Conservation (phyloP, 1,284 basidiomycete species). For the Dichomitus squalens region DNA sequence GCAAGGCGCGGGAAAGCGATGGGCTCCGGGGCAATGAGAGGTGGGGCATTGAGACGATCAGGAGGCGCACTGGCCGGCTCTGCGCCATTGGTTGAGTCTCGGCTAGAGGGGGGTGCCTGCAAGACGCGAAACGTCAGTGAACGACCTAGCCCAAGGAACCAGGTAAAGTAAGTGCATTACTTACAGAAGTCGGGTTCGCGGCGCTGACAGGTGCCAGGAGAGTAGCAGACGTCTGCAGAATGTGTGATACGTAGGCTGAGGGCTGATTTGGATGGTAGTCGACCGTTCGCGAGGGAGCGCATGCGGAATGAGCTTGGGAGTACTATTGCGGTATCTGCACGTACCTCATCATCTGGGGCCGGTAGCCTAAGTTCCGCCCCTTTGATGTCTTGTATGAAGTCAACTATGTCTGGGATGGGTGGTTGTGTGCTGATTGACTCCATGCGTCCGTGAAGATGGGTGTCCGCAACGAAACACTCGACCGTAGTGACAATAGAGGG, state of each 20-base stretch:
- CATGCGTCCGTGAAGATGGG: not conserved
- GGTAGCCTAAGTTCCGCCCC: not conserved
- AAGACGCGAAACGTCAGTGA: not conserved
- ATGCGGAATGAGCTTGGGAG: not conserved
- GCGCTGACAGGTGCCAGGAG: not conserved
- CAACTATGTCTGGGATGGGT: conserved; percentile 17
- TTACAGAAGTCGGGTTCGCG: not conserved
- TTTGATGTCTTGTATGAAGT: conserved; percentile 11
- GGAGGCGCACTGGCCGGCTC: not conserved
- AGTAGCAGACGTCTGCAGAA: not conserved
- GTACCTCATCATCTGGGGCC: conserved; percentile 3
- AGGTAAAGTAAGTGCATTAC: not conserved
- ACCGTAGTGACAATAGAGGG: conserved; percentile 10
- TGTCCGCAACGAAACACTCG: not conserved
- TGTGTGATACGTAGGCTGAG: not conserved
- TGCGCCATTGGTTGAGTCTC: not conserved
- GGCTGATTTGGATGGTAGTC: not conserved
- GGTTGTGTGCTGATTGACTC: not conserved
- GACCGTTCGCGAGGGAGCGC: not conserved
- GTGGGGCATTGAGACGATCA: not conserved
- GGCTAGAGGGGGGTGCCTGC: not conserved
- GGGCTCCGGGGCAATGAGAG: not conserved
- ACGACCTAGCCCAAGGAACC: not conserved
- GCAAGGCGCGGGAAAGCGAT: not conserved
- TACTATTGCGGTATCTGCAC: not conserved